Percentiles rank a stretch among this genome's conserved stretches.
Evolutionary conservation across 176 grass and related monocot genomes (phyloP).

Genomic region (Avena sativa): DNA sequence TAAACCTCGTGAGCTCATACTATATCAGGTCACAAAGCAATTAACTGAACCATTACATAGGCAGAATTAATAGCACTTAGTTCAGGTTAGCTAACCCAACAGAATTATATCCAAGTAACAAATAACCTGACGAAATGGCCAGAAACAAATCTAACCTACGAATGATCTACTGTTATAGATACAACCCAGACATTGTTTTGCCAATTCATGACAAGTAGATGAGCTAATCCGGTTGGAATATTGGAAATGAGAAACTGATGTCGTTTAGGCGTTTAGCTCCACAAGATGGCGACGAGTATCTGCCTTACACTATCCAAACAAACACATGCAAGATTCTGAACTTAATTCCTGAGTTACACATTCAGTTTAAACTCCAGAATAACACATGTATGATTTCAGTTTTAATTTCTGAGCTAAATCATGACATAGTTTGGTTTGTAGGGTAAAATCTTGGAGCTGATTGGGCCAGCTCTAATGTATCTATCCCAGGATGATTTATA

Average conservation of each 20-base stretch:
- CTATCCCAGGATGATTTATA: neutral
- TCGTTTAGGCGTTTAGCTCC: neutral
- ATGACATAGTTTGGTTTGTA: neutral
- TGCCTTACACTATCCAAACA: slow-evolving; percentile 6
- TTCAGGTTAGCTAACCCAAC: neutral
- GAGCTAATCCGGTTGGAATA: slow-evolving; percentile 10
- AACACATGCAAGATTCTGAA: neutral
- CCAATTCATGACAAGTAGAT: neutral
- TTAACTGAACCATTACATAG: slow-evolving; percentile 5
- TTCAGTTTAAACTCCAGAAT: neutral
- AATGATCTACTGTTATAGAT: neutral
- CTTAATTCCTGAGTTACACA: neutral
- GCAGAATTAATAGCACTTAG: neutral
- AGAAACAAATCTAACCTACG: slow-evolving; percentile 15
- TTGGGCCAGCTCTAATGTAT: neutral
- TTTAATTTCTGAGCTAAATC: neutral
- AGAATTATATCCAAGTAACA: neutral
- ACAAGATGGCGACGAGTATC: neutral
- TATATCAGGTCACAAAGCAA: neutral
- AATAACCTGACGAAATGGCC: neutral
- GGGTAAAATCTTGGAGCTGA: neutral
- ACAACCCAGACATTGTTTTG: neutral
- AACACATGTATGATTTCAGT: neutral
- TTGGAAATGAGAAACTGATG: neutral
- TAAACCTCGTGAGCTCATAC: neutral